These are phyloP conservation scores for Aspergillus taichungensis DNA, from an alignment of 495 filamentous ascomycete genomes.

Conservation along the genomic window DNA sequence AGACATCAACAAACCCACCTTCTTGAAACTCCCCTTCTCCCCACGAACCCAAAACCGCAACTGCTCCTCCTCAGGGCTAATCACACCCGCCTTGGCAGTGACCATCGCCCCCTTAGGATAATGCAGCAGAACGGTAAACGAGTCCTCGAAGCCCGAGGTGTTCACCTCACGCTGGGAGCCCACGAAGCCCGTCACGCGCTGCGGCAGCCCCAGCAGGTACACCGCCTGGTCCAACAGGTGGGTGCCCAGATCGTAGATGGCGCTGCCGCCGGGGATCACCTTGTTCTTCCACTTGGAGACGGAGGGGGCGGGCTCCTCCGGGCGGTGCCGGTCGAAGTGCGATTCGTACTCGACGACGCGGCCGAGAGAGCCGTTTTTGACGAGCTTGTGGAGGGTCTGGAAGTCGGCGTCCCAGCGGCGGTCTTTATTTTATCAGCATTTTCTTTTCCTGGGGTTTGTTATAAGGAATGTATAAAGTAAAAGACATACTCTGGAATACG, in stretches of 20 bases:
- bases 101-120: conserved; percentile 54
- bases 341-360: conserved; percentile 72
- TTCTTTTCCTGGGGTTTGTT: conserved; percentile 1
- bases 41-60: conserved; percentile 75
- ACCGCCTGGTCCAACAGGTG: conserved; percentile 80
- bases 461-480: background rate
- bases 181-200: conserved; percentile 58
- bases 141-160: conserved; percentile 54
- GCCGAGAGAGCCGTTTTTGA: conserved; percentile 48
- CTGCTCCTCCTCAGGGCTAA: conserved; percentile 62
- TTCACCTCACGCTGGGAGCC: conserved; percentile 53
- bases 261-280: conserved; percentile 57
- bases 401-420: conserved; percentile 83
- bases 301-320: conserved; percentile 38
- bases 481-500: conserved; percentile 68
- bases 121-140: conserved; percentile 58
- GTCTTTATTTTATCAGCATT: conserved; percentile 32
- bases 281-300: conserved; percentile 63
- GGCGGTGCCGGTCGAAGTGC: conserved; percentile 75
- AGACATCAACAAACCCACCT: conserved; percentile 27
- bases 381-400: conserved; percentile 57
- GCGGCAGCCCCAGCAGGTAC: conserved; percentile 68
- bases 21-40: conserved; percentile 71
- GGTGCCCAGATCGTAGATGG: conserved; percentile 74
- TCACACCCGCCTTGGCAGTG: conserved; percentile 60